Evolutionary conservation across 192 early-diverging fungal genomes (phyloP).

Genomic region (Coemansia sp.): DNA sequence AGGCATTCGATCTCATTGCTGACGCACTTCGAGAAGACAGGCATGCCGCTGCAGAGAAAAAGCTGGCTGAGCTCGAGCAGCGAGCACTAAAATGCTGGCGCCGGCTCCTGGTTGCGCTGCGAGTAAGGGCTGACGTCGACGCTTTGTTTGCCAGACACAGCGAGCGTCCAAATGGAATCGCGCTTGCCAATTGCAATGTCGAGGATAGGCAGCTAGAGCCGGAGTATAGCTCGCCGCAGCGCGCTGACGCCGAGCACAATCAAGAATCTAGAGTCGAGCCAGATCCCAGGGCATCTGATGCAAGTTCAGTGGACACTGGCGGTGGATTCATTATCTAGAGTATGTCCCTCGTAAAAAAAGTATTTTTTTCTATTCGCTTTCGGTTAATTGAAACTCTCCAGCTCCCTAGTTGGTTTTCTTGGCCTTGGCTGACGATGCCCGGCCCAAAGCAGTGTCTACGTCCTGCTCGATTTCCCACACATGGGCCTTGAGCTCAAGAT

Average conservation of each 20-base stretch:
- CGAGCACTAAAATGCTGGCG: constrained; percentile 34
- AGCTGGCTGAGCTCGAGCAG: constrained; percentile 1
- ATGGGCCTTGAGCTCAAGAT: constrained; percentile 80
- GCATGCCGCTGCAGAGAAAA: neutral
- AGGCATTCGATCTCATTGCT: constrained; percentile 12
- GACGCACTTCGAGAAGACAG: constrained; percentile 31
- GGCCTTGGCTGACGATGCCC: constrained; percentile 13
- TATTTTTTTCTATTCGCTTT: neutral
- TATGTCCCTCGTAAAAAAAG: neutral
- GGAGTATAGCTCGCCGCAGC: neutral
- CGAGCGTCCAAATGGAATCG: constrained; percentile 10
- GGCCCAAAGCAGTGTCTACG: constrained; percentile 37
- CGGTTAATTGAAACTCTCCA: neutral
- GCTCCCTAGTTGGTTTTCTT: neutral
- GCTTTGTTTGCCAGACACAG: constrained; percentile 38
- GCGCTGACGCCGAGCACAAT: neutral
- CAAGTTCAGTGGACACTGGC: constrained; percentile 11
- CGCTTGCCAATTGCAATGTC: neutral
- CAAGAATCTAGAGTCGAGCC: neutral
- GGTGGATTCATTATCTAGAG: constrained; percentile 12
- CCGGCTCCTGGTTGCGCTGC: constrained; percentile 31
- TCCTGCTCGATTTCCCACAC: constrained; percentile 68
- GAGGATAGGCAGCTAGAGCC: neutral
- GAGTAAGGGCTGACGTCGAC: constrained; percentile 44
- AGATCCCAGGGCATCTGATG: neutral